A percentile compares a stretch with the other conserved stretches of the same genome.
Evolutionary conservation across 768 basidiomycete genomes (phyloP).

Genomic region (Suillus discolor): DNA sequence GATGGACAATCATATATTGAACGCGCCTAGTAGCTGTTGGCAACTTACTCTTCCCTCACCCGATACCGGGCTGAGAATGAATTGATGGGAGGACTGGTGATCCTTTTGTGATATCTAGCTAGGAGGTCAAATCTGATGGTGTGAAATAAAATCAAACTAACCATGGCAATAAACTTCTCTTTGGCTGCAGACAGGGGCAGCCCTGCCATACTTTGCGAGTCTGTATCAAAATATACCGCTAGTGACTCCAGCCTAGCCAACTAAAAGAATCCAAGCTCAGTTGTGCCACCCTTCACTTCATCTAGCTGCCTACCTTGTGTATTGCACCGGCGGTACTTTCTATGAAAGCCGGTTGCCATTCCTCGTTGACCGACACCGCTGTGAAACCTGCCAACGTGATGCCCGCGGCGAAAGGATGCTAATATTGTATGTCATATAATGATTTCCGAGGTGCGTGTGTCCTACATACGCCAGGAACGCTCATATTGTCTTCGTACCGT

Average conservation of each 20-base stretch:
- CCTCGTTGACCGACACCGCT: constrained; percentile 84
- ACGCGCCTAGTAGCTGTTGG: neutral
- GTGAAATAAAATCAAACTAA: constrained; percentile 29
- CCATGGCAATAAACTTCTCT: constrained; percentile 75
- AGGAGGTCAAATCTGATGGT: constrained; percentile 2
- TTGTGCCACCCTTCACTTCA: neutral
- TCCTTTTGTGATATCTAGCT: constrained; percentile 54
- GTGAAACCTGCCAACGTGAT: constrained; percentile 86
- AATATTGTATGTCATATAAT: constrained; percentile 1
- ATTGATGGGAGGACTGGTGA: constrained; percentile 66
- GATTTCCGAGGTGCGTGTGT: neutral
- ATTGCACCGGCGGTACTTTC: constrained; percentile 85
- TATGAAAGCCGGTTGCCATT: constrained; percentile 91
- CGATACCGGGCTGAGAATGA: constrained; percentile 92
- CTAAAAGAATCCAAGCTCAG: constrained; percentile 39
- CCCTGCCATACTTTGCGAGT: constrained; percentile 77
- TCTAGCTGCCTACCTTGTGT: constrained; percentile 66
- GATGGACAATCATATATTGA: constrained; percentile 9
- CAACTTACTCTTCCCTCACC: constrained; percentile 84
- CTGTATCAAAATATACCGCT: constrained; percentile 94
- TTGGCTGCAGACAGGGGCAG: constrained; percentile 65
- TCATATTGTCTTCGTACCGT: constrained; percentile 93
- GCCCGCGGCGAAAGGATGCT: constrained; percentile 96
- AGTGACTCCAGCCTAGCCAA: constrained; percentile 85
- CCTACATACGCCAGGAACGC: constrained; percentile 82